phyloP scores from a whole-genome alignment of 1,139 yeast genomes.

The Pichia inconspicua region DNA sequence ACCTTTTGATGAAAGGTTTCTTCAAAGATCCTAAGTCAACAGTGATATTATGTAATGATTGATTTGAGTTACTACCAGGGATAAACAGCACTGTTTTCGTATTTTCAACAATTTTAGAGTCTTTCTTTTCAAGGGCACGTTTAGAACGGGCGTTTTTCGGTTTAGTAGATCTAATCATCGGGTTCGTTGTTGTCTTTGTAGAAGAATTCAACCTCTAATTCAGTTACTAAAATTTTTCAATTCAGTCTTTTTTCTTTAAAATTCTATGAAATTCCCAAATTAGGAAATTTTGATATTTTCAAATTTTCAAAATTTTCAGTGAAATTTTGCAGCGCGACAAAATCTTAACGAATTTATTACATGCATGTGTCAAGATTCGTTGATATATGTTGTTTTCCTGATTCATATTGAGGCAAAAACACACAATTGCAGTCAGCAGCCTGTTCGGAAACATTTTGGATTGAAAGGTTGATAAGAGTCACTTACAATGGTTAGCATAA shows the following conservation, averaged over 20 bases:
- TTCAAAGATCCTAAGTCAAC: slow-evolving; percentile 84
- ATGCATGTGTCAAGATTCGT: no score
- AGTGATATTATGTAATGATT: slow-evolving; percentile 80
- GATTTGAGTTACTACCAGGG: slow-evolving; percentile 79
- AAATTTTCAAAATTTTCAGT: no score
- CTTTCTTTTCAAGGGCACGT: slow-evolving; percentile 84
- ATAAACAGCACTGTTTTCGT: slow-evolving; percentile 84
- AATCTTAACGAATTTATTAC: no score
- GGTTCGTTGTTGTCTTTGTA: background rate
- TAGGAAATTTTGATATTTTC: no score
- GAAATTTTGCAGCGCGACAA: no score
- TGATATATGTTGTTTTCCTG: no score
- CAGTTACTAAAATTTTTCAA: background rate
- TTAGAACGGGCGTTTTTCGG: slow-evolving; percentile 96
- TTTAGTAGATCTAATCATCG: slow-evolving; percentile 63
- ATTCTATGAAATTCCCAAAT: background rate
- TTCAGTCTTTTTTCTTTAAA: background rate
- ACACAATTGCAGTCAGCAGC: no score
- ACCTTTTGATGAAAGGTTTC: slow-evolving; percentile 85
- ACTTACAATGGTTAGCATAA: background rate
- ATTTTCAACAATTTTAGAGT: slow-evolving; percentile 84
- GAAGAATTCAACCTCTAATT: no score
- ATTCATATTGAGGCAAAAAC: no score
- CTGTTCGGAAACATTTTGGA: no score
- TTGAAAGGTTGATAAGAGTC: no score